Percentiles rank a stretch among this genome's conserved stretches.
These are phyloP conservation scores for Hyaloscypha bicolor DNA, from an alignment of 495 filamentous ascomycete genomes.

Conservation along the genomic window DNA sequence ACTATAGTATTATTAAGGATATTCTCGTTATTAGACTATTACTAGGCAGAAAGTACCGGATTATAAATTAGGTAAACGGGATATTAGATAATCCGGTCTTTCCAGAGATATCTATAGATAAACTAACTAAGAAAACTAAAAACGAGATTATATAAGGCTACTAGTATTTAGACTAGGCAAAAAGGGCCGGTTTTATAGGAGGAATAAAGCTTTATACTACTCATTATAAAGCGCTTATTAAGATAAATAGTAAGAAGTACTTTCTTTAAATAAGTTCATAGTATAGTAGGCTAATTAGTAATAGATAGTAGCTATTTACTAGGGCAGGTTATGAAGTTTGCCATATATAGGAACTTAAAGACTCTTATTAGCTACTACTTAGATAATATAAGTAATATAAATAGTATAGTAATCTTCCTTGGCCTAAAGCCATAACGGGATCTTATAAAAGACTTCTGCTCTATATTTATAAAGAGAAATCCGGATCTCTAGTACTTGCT, in stretches of 20 bases:
- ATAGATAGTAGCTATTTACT: conserved; percentile 30
- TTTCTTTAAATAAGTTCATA: conserved; percentile 5
- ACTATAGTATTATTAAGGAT: too few relatives aligned
- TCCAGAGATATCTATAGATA: conserved; percentile 24
- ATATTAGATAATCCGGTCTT: conserved; percentile 20
- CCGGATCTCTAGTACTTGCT: conserved; percentile 28
- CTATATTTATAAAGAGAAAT: conserved; percentile 25
- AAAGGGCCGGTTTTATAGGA: conserved; percentile 20
- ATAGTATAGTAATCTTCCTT: conserved; percentile 26
- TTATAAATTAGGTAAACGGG: conserved; percentile 17
- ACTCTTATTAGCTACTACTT: conserved; percentile 30
- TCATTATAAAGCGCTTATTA: conserved; percentile 25
- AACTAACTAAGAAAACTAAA: conserved; percentile 27
- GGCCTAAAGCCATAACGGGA: conserved; percentile 20
- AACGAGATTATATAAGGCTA: conserved; percentile 18
- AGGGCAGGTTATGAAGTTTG: conserved; percentile 31
- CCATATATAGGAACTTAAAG: too few relatives aligned
- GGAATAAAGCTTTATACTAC: conserved; percentile 22
- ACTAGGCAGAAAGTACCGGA: conserved; percentile 22
- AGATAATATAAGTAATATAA: too few relatives aligned
- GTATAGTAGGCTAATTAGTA: conserved; percentile 22
- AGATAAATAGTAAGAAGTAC: conserved; percentile 7
- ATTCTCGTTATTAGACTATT: conserved; percentile 10
- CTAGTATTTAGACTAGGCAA: too few relatives aligned
- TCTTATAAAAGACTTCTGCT: conserved; percentile 29